Conservation (phyloP, 179 eudicot genomes). For the Silene coronaria region DNA sequence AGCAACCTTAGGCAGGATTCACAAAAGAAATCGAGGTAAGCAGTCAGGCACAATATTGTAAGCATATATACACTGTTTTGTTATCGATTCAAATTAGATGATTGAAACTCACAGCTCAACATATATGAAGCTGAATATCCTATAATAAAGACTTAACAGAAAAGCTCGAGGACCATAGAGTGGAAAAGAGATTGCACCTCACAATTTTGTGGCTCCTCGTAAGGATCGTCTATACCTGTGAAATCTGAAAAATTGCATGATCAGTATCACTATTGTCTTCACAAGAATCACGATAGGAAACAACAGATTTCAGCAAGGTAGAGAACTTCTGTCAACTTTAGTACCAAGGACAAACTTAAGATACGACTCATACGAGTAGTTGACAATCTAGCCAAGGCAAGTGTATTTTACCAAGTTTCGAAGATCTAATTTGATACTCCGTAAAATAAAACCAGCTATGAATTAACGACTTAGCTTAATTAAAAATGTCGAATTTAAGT, state of each 20-base stretch:
- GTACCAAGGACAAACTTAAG: background rate
- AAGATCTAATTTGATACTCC: background rate
- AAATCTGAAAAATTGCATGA: slow-evolving; percentile 47
- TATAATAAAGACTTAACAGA: background rate
- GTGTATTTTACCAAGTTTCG: background rate
- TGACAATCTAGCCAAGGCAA: background rate
- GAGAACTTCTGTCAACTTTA: background rate
- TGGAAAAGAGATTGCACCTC: slow-evolving; percentile 45
- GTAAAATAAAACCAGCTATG: background rate
- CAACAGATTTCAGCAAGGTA: background rate
- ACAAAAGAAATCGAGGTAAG: background rate
- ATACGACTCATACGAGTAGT: background rate
- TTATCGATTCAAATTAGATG: background rate
- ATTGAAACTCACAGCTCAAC: background rate
- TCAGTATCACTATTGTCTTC: background rate
- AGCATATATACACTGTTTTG: background rate
- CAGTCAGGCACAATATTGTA: no score
- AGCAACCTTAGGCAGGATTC: background rate
- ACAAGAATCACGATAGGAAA: background rate
- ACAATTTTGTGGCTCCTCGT: slow-evolving; percentile 57
- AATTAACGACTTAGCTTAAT: background rate
- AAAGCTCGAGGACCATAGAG: background rate
- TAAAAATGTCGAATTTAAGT: background rate
- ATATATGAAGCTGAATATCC: background rate
- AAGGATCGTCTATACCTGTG: slow-evolving; percentile 86